These are phyloP conservation scores for Cucurbita pepo DNA, from an alignment of 306 rosid genomes.

Conservation along the genomic window DNA sequence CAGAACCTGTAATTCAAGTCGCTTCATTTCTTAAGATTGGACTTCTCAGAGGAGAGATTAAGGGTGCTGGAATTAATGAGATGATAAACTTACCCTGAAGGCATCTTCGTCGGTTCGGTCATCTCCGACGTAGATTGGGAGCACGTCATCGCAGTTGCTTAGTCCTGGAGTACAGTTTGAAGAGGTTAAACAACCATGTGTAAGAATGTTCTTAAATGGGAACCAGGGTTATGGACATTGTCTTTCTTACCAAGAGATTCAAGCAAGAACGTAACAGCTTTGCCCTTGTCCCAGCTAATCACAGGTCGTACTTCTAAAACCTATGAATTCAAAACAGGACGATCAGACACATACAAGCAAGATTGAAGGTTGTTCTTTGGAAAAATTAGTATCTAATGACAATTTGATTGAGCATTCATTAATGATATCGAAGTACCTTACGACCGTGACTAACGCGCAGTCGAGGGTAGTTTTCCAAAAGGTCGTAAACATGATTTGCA, in stretches of 20 bases:
- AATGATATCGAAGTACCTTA: constrained; percentile 33
- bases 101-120: constrained; percentile 96
- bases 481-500: constrained; percentile 44
- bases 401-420: constrained; percentile 3
- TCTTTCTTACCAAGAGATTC: constrained; percentile 78
- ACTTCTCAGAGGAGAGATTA: neutral
- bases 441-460: constrained; percentile 80
- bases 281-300: constrained; percentile 94
- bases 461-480: constrained; percentile 50
- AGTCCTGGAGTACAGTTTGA: constrained; percentile 37
- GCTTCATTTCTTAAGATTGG: neutral
- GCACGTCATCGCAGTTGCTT: constrained; percentile 58
- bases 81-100: constrained; percentile 42
- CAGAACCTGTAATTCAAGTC: constrained; percentile 39
- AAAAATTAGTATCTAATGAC: neutral
- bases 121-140: constrained; percentile 86
- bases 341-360: neutral
- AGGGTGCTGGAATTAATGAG: neutral
- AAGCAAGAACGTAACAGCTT: constrained; percentile 84
- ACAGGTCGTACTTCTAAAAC: constrained; percentile 93
- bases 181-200: constrained; percentile 12
- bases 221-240: neutral
- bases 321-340: constrained; percentile 13
- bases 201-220: neutral
- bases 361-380: neutral